These are phyloP conservation scores for Fomitiporia mediterranea DNA, from an alignment of 1,284 basidiomycete genomes.

Conservation along the genomic window DNA sequence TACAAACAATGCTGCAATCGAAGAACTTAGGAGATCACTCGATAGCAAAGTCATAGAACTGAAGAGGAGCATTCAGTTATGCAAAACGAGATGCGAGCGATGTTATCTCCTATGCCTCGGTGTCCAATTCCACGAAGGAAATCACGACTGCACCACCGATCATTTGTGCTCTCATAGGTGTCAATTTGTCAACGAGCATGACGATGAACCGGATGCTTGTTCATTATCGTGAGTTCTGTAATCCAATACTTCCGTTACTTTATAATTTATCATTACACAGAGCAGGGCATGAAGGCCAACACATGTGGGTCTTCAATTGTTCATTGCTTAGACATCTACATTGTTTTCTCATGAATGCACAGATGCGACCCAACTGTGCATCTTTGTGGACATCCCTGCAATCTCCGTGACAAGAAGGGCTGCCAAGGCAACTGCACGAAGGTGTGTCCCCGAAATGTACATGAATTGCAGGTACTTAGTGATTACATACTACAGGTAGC, in stretches of 20 bases:
- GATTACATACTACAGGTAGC: conserved; percentile 33
- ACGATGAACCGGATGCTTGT: conserved; percentile 25
- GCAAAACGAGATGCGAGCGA: conserved; percentile 38
- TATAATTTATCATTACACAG: conserved; percentile 28
- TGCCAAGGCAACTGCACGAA: conserved; percentile 47
- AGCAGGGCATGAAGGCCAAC: conserved; percentile 51
- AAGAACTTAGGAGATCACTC: conserved; percentile 41
- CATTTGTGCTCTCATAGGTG: conserved; percentile 44
- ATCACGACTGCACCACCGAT: conserved; percentile 45
- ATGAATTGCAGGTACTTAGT: background rate
- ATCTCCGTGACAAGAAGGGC: conserved; percentile 39
- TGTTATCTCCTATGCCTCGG: conserved; percentile 48
- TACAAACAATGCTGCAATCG: conserved; percentile 39
- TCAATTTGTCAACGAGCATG: conserved; percentile 37
- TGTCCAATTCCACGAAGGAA: conserved; percentile 39
- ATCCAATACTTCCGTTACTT: conserved; percentile 1
- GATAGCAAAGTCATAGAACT: conserved; percentile 41
- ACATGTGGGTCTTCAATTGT: conserved; percentile 40
- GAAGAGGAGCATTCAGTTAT: conserved; percentile 42
- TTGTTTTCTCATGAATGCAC: conserved; percentile 1
- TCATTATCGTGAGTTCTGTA: conserved; percentile 41
- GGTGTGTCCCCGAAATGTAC: conserved; percentile 28
- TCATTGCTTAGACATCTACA: background rate
- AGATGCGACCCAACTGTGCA: conserved; percentile 48
- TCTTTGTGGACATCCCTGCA: conserved; percentile 47